Evolutionary conservation across 768 basidiomycete genomes (phyloP).

Genomic region (Rhizopogon sp.): DNA sequence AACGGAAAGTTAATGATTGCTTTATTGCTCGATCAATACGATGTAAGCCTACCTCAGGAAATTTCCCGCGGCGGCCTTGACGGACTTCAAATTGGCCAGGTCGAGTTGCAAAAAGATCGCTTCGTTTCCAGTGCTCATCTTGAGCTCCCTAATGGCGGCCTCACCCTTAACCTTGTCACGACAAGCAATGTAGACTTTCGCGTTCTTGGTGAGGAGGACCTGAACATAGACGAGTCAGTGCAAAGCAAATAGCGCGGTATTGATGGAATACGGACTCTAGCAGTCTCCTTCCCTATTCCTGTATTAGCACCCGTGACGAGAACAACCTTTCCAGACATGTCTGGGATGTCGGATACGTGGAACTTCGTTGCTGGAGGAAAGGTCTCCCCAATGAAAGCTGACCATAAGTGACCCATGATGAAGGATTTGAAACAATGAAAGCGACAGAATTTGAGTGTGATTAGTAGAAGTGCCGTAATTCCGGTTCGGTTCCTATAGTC

Average conservation of each 20-base stretch:
- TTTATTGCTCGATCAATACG: not conserved
- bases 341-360: slow-evolving; percentile 24
- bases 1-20: not conserved
- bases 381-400: slow-evolving; percentile 2
- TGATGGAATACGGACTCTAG: slow-evolving; percentile 4
- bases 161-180: slow-evolving; percentile 33
- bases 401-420: slow-evolving; percentile 5
- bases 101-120: slow-evolving; percentile 41
- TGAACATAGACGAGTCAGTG: slow-evolving; percentile 7
- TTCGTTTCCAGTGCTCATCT: slow-evolving; percentile 37
- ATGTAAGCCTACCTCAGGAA: slow-evolving; percentile 27
- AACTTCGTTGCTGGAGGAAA: slow-evolving; percentile 20
- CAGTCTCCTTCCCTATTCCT: slow-evolving; percentile 43
- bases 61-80: slow-evolving; percentile 36
- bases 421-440: too few species aligned
- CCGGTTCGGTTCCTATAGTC: too few species aligned
- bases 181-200: slow-evolving; percentile 47
- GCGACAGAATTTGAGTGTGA: too few species aligned
- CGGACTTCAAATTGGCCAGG: slow-evolving; percentile 35
- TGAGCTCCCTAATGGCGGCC: slow-evolving; percentile 35
- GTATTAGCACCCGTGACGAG: slow-evolving; percentile 44
- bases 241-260: not conserved
- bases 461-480: too few species aligned
- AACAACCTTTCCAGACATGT: slow-evolving; percentile 28
- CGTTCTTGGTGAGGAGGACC: slow-evolving; percentile 39